phyloP scores from a whole-genome alignment of 2,329 filamentous ascomycete genomes.

The Aspergillus intermedius region DNA sequence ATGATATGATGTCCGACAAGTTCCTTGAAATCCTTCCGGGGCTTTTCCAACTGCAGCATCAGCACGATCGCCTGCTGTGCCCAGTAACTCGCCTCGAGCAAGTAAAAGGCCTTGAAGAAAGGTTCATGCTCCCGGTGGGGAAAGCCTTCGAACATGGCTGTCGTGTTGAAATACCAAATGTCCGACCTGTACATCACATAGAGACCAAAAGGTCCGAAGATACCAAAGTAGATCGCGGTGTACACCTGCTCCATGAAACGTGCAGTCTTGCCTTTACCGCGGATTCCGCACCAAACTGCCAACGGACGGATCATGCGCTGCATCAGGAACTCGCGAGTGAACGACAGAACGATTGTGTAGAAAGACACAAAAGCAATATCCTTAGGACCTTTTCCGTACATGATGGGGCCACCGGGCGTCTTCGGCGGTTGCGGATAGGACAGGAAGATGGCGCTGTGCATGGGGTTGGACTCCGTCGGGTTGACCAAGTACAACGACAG shows the following conservation, averaged over 20 bases:
- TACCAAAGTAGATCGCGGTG: slow-evolving; percentile 80
- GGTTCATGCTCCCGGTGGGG: slow-evolving; percentile 76
- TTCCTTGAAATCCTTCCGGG: slow-evolving; percentile 90
- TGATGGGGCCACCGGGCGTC: slow-evolving; percentile 44
- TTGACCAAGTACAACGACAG: slow-evolving; percentile 65
- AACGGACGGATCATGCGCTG: slow-evolving; percentile 76
- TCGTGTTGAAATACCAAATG: slow-evolving; percentile 92
- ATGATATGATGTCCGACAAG: slow-evolving; percentile 88
- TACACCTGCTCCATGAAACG: slow-evolving; percentile 97
- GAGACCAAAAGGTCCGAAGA: slow-evolving; percentile 75
- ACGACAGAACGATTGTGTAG: slow-evolving; percentile 83
- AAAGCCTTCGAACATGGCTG: slow-evolving; percentile 81
- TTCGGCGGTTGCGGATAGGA: slow-evolving; percentile 69
- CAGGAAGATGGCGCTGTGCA: slow-evolving; percentile 79
- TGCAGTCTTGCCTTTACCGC: slow-evolving; percentile 67
- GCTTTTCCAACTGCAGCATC: slow-evolving; percentile 81
- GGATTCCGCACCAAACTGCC: slow-evolving; percentile 63
- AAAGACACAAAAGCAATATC: slow-evolving; percentile 84
- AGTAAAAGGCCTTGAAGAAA: slow-evolving; percentile 88
- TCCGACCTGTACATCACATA: slow-evolving; percentile 89
- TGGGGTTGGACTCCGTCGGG: slow-evolving; percentile 69
- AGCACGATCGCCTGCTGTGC: slow-evolving; percentile 87
- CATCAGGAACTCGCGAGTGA: slow-evolving; percentile 95
- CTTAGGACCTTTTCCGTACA: slow-evolving; percentile 84
- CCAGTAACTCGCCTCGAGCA: slow-evolving; percentile 94